Percentiles rank a stretch among this genome's conserved stretches.
These are phyloP conservation scores for Globisporangium radiosum DNA, from an alignment of 352 stramenopile genomes.

Conservation along the genomic window DNA sequence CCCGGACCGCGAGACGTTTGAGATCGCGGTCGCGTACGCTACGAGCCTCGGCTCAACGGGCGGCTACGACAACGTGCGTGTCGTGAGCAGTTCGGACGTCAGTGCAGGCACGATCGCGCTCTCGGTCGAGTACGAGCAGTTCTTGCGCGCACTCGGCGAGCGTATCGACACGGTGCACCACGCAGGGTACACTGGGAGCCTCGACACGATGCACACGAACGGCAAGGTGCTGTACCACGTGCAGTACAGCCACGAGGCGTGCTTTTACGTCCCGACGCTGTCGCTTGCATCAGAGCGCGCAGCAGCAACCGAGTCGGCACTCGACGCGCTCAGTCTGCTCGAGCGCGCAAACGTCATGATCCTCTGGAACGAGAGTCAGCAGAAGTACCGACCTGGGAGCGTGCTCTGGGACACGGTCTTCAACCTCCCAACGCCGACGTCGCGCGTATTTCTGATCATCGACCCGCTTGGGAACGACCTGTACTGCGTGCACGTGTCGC, in stretches of 20 bases:
- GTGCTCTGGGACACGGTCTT: constrained; percentile 77
- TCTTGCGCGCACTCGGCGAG: constrained; percentile 64
- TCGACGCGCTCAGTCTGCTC: constrained; percentile 33
- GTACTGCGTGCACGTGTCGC: constrained; percentile 76
- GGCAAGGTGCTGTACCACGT: constrained; percentile 64
- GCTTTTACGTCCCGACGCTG: constrained; percentile 80
- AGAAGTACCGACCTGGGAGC: constrained; percentile 72
- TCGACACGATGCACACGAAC: constrained; percentile 30
- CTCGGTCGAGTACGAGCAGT: constrained; percentile 66
- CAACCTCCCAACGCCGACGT: constrained; percentile 69
- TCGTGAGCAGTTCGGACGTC: constrained; percentile 51
- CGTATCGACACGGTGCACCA: constrained; percentile 36
- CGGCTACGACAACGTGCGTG: constrained; percentile 69
- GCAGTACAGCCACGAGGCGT: constrained; percentile 70
- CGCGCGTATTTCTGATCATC: constrained; percentile 75
- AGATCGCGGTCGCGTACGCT: constrained; percentile 73
- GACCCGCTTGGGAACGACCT: constrained; percentile 80
- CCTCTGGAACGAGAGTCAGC: constrained; percentile 84
- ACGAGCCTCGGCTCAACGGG: constrained; percentile 58
- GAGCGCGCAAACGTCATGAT: constrained; percentile 74
- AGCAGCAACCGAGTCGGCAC: constrained; percentile 18
- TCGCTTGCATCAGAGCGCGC: constrained; percentile 31
- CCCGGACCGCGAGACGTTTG: constrained; percentile 71
- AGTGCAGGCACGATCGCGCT: constrained; percentile 28
- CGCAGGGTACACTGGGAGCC: constrained; percentile 37